Conservation (phyloP, 805 yeast genomes). For the Saturnispora besseyi region DNA sequence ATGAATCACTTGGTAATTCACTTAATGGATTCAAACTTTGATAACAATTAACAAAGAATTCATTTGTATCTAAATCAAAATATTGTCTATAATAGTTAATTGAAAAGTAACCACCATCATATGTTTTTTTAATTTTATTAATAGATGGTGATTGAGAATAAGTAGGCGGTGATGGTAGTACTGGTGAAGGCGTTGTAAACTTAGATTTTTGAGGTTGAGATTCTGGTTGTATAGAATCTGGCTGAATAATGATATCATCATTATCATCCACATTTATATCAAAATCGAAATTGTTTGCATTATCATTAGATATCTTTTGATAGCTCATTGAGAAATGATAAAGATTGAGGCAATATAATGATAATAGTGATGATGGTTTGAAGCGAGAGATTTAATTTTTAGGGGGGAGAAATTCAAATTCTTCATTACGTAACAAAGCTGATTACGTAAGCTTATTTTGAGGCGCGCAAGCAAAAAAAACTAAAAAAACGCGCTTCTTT, state of each 20-base stretch:
- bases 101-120: constrained; percentile 42
- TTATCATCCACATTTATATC: constrained; percentile 2
- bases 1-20: constrained; percentile 26
- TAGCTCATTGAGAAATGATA: background rate
- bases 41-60: constrained; percentile 46
- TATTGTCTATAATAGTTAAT: constrained; percentile 52
- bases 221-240: background rate
- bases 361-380: background rate
- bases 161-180: background rate
- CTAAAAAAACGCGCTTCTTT: no score
- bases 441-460: background rate
- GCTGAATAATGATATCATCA: constrained; percentile 9
- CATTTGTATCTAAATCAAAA: constrained; percentile 60
- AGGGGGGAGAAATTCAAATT: no score
- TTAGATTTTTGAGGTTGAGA: background rate
- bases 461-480: background rate
- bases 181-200: background rate
- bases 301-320: background rate
- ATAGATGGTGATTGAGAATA: background rate
- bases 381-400: no score
- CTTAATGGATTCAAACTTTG: constrained; percentile 50
- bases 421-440: background rate
- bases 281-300: background rate
- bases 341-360: background rate
- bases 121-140: constrained; percentile 18